Percentiles rank a stretch among this genome's conserved stretches.
Evolutionary conservation across 2,329 filamentous ascomycete species (phyloP).

Genomic region (Mycosphaerella arachidis): DNA sequence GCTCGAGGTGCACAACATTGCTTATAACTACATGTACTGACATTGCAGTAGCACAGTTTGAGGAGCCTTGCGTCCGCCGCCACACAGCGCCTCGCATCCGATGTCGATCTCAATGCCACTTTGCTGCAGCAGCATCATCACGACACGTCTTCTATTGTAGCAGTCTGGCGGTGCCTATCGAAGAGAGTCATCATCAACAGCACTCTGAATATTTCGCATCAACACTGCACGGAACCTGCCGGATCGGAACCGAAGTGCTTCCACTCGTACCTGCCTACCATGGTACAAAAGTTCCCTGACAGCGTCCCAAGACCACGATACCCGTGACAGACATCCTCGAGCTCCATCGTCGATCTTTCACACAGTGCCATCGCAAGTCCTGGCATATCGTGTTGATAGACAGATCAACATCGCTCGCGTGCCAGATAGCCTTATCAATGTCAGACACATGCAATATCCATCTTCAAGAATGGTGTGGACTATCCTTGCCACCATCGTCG

Average conservation of each 20-base stretch:
- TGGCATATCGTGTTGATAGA: not conserved
- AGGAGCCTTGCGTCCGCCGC: not conserved
- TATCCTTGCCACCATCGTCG: no score
- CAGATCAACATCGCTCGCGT: not conserved
- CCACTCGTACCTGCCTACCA: not conserved
- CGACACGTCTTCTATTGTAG: not conserved
- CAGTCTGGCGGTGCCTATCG: not conserved
- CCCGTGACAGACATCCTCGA: not conserved
- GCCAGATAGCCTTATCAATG: not conserved
- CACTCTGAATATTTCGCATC: not conserved
- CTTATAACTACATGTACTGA: not conserved
- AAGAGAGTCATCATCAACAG: not conserved
- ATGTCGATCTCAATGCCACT: slow-evolving; percentile 1
- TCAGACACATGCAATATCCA: no score
- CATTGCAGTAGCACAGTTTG: slow-evolving; percentile 2
- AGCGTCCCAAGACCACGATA: not conserved
- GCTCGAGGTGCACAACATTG: not conserved
- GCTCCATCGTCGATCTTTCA: not conserved
- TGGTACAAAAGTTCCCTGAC: not conserved
- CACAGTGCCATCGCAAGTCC: not conserved
- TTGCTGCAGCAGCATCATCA: not conserved
- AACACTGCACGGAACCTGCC: not conserved
- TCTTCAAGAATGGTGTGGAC: no score
- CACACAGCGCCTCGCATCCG: not conserved
- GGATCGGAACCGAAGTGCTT: not conserved